A percentile compares a stretch with the other conserved stretches of the same genome.
Evolutionary conservation across 495 filamentous ascomycete species (phyloP).

Genomic region (Penicillium parvum): DNA sequence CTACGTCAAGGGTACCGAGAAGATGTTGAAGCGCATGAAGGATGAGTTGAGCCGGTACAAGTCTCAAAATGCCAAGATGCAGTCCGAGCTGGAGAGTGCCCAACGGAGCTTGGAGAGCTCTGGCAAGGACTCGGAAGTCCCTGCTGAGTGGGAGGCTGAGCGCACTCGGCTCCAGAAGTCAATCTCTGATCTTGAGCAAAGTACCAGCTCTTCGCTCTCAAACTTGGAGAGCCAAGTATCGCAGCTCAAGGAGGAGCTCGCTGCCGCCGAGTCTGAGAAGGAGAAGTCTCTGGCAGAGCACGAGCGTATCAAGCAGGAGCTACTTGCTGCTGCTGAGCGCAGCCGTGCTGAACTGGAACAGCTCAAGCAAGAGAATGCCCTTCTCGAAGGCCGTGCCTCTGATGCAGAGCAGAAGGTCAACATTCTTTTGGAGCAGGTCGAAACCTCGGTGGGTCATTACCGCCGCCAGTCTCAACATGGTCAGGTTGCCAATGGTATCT

Average conservation of each 20-base stretch:
- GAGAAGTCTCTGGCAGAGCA: slow-evolving; percentile 54
- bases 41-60: slow-evolving; percentile 89
- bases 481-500: slow-evolving; percentile 36
- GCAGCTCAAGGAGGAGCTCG: slow-evolving; percentile 63
- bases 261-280: slow-evolving; percentile 59
- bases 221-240: slow-evolving; percentile 69
- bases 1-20: slow-evolving; percentile 97
- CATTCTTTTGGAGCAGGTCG: slow-evolving; percentile 89
- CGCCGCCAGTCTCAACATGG: slow-evolving; percentile 68
- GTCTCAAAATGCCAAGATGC: slow-evolving; percentile 73
- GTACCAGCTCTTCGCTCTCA: slow-evolving; percentile 58
- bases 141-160: slow-evolving; percentile 73
- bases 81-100: slow-evolving; percentile 66
- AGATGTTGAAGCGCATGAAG: slow-evolving; percentile 98
- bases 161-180: slow-evolving; percentile 61
- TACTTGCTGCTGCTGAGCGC: slow-evolving; percentile 50
- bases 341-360: slow-evolving; percentile 69
- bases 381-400: slow-evolving; percentile 73
- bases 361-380: slow-evolving; percentile 72
- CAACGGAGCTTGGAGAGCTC: slow-evolving; percentile 39
- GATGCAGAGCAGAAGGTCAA: slow-evolving; percentile 93
- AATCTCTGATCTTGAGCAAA: slow-evolving; percentile 60
- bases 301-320: slow-evolving; percentile 55
- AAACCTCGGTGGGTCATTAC: slow-evolving; percentile 89
- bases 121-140: slow-evolving; percentile 28